A percentile compares a stretch with the other conserved stretches of the same genome.
phyloP scores from a whole-genome alignment of 805 yeast species.

The Metschnikowia continentalis region DNA sequence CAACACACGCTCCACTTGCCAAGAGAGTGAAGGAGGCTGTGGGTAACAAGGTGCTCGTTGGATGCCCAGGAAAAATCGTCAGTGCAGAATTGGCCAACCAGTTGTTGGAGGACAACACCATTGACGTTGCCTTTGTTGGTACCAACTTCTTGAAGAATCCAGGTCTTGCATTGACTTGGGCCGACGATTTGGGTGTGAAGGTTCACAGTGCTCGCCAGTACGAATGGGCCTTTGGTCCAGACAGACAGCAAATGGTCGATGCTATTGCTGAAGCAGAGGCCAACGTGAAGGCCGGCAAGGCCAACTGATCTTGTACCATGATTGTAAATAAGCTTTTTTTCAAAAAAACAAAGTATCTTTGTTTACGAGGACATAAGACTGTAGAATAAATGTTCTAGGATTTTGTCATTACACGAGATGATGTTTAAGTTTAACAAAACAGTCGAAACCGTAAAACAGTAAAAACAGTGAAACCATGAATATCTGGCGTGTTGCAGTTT shows the following conservation, averaged over 20 bases:
- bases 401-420: too few species aligned
- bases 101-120: constrained; percentile 37
- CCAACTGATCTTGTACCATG: too few species aligned
- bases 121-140: constrained; percentile 49
- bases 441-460: too few species aligned
- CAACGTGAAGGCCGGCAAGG: neutral
- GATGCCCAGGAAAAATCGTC: constrained; percentile 48
- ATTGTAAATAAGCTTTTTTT: too few species aligned
- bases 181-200: constrained; percentile 44
- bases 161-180: constrained; percentile 47
- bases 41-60: constrained; percentile 40
- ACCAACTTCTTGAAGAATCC: constrained; percentile 45
- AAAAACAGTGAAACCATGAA: too few species aligned
- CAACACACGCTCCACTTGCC: constrained; percentile 23
- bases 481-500: too few species aligned
- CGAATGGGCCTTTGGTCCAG: neutral
- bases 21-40: constrained; percentile 39
- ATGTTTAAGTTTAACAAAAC: too few species aligned
- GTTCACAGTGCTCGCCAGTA: constrained; percentile 19
- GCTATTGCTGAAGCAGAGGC: constrained; percentile 1
- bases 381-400: too few species aligned
- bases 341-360: too few species aligned
- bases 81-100: constrained; percentile 10
- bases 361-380: too few species aligned
- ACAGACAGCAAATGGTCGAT: neutral